These are phyloP conservation scores for Remersonia thermophila DNA, from an alignment of 2,329 filamentous ascomycete genomes.

Conservation along the genomic window DNA sequence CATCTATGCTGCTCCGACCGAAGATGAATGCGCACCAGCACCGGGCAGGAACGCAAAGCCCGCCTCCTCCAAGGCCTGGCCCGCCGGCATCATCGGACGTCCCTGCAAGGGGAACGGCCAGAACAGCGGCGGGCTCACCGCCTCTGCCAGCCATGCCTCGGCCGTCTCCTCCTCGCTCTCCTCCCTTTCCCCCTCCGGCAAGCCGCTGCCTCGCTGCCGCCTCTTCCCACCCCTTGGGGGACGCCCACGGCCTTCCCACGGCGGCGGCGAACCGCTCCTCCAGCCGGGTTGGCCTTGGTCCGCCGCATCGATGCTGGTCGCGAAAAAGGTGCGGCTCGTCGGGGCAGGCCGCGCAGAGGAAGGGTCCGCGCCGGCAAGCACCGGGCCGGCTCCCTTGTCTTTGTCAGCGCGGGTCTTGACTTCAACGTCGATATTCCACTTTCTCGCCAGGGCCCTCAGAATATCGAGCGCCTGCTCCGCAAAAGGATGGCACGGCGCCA, in stretches of 20 bases:
- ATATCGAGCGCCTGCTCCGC: conserved; percentile 50
- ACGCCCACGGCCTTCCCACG: too few species aligned
- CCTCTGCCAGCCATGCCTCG: conserved; percentile 21
- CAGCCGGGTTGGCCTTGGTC: too few species aligned
- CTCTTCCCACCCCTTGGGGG: too few species aligned
- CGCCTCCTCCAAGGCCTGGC: conserved; percentile 35
- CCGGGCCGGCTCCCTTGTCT: too few species aligned
- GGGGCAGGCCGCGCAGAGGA: conserved; percentile 29
- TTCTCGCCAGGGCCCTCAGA: conserved; percentile 42
- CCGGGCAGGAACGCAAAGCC: conserved; percentile 30
- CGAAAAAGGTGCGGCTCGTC: conserved; percentile 45
- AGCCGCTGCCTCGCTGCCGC: neutral
- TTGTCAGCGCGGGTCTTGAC: conserved; percentile 20
- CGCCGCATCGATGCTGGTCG: conserved; percentile 34
- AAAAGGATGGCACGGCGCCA: conserved; percentile 49
- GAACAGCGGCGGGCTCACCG: conserved; percentile 41
- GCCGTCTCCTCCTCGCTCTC: neutral
- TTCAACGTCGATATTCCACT: conserved; percentile 45
- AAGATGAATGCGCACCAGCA: too few species aligned
- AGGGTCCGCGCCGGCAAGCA: too few species aligned
- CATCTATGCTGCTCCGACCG: too few species aligned
- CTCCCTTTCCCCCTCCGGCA: neutral
- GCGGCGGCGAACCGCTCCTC: too few species aligned
- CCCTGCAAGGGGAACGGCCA: conserved; percentile 52
- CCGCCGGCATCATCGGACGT: conserved; percentile 38